Conservation (phyloP, 2,329 filamentous ascomycete species). For the Cladorrhinum sp. region DNA sequence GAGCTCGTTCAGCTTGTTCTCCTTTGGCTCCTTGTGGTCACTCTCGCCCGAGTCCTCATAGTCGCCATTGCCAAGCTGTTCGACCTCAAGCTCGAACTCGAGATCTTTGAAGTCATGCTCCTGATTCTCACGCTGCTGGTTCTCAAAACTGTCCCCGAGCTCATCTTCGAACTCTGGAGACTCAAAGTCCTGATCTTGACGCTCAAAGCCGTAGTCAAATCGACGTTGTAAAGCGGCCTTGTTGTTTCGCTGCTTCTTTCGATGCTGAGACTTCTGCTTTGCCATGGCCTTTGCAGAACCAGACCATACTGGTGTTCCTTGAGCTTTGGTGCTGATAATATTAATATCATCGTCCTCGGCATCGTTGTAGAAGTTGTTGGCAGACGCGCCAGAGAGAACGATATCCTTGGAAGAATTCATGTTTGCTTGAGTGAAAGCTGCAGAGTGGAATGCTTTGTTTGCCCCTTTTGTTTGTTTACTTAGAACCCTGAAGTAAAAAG, state of each 20-base stretch:
- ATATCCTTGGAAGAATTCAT: not conserved
- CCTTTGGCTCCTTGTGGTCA: no score
- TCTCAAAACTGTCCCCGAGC: no score
- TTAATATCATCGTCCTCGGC: not conserved
- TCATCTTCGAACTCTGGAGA: no score
- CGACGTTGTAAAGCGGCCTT: not conserved
- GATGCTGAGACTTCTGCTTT: not conserved
- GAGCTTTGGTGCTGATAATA: not conserved
- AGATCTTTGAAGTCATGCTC: no score
- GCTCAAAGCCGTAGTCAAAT: not conserved
- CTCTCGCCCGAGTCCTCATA: no score
- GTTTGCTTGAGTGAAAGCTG: not conserved
- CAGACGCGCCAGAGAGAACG: not conserved
- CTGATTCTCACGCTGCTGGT: no score
- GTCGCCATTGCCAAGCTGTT: no score
- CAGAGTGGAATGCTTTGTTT: not conserved
- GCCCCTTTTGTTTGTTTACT: not conserved
- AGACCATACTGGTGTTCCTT: slow-evolving; percentile 6
- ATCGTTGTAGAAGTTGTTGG: not conserved
- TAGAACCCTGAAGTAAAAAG: no score
- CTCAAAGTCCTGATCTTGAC: no score
- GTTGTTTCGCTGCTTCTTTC: not conserved
- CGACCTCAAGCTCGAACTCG: no score
- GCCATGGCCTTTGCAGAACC: not conserved
- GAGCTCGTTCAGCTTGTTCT: no score